Evolutionary conservation across 225 moss, liverwort and hornwort species (phyloP), one percentile per base, ranked within the genome.

Genomic region (Sphagnum tenellum): DNA sequence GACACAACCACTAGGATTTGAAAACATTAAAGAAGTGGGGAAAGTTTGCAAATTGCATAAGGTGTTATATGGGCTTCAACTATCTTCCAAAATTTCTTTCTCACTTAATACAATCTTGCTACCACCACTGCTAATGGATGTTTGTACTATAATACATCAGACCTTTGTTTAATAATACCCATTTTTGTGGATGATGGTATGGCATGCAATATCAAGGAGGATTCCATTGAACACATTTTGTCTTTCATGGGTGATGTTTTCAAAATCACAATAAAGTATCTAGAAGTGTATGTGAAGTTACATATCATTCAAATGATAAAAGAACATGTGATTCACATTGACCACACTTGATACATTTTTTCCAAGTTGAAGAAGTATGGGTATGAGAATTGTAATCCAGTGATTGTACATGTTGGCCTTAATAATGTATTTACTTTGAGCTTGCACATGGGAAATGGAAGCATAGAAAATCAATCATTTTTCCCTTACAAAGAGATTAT

Each of bases 271-370:
- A 52, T 9, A 52, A 9, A 2, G 9, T 52, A 52, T 9, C 2
- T 9, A 52, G 52, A 52, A 52, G 2, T 52, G 52, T 0, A 52
- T 52, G 52, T 52, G 0, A 9, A 2, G 7, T 9, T 52, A 5
- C 52, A 52, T 9, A 52, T 52, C 9, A 9, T 2, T 52, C 6
- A 2, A 52, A 9, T 52, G 9, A 6, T 0, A 9, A 6, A 2
- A 1, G 6, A 59, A 6, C 59, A 12, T 5, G 12, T n/a, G 6
- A 59, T 59, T 59, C 59, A 59, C 5, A 59, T 59, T 44, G 59
- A 59, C n/a, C 59, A 59, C 1, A 59, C 59, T n/a, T n/a, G 59
- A n/a, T 59, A 59, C n/a, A 59, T 59, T 59, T 59, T 12, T 7
- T 12, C 59, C 52, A 52, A 52, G 52, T 9, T 52, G 52, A 52